Base-by-base conservation (phyloP, 2,329 filamentous ascomycete species). In the Exutisphaerella laricina region DNA sequence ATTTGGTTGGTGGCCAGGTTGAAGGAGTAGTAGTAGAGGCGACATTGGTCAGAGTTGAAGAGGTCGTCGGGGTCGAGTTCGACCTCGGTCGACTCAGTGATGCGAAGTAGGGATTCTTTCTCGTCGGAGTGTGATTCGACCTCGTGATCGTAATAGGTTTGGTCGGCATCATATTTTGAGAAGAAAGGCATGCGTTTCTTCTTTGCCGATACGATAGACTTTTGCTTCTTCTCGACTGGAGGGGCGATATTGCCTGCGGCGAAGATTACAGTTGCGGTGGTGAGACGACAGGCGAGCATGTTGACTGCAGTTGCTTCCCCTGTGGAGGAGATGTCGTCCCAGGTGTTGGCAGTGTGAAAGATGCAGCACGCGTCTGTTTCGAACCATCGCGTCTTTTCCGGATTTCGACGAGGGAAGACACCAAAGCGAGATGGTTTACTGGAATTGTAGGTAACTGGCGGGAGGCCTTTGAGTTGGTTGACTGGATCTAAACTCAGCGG, bases 291-390 rank as follows among this genome's bases (percentile, higher is more conserved):
- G 1, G 75, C 77, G 1, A 86, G 67, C 56, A 86, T 73, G 54
- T 81, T 79, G 4, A 85, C 78, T 1, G 70, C 66, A 12, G 55
- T 56, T 0, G 68, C 54, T 45, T 65, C 46, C 8, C 58, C 55
- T 14, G 59, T 51, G 1, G 56, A 18, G 1, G 58, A 50, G 3
- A 73, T 70, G 5, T 54, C 48, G 39, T 85, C 79, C 83, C 82
- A 87, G 1, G 77, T 77, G 51, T 84, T 85, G 1, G 80, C 82
- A 0, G 81, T 84, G 54, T 86, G 83, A 48, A 85, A 84, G 32
- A 86, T 82, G 53, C 80, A 79, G 54, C 80, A 85, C 4, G 79
- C 70, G 8, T 74, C 73, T 0, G 81, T 84, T 61, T 82, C 75
- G 48, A 82, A 85, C 81, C 82, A 86, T 7, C 71, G 70, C 2